These are phyloP conservation scores for Lolium rigidum DNA, from an alignment of 176 grass and related monocot species.

Conservation along the genomic window DNA sequence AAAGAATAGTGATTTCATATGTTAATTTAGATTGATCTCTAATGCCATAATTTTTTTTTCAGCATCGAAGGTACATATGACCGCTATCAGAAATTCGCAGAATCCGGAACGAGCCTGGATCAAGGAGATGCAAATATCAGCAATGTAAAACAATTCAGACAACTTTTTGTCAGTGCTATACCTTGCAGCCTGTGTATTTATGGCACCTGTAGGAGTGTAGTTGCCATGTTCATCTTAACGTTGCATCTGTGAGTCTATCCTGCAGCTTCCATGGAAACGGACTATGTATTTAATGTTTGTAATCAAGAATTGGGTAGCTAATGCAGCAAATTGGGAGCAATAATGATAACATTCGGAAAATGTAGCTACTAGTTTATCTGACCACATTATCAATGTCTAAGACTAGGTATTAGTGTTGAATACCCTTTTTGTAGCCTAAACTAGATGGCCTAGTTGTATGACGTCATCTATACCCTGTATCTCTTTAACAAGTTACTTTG, in stretches of 20 bases:
- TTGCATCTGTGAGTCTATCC: not conserved
- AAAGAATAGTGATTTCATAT: not conserved
- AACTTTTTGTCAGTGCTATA: slow-evolving; percentile 18
- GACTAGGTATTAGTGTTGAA: not conserved
- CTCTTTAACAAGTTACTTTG: slow-evolving; percentile 35
- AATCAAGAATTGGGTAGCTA: not conserved
- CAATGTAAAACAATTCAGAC: slow-evolving; percentile 40
- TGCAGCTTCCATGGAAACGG: not conserved
- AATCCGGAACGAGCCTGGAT: slow-evolving; percentile 28
- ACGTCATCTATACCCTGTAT: not conserved
- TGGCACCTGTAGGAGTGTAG: not conserved
- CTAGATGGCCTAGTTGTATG: not conserved
- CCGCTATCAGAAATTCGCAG: slow-evolving; percentile 48
- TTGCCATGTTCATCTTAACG: not conserved
- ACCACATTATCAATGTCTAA: not conserved
- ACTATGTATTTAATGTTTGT: not conserved
- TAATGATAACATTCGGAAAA: slow-evolving; percentile 19
- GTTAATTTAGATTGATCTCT: not conserved
- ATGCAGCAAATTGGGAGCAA: not conserved
- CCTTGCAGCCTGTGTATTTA: slow-evolving; percentile 3
- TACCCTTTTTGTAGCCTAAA: not conserved
- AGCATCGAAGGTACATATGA: slow-evolving; percentile 64
- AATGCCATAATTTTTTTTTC: slow-evolving; percentile 21
- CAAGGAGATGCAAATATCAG: slow-evolving; percentile 23
- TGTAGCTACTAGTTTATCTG: not conserved